A percentile compares a stretch with the other conserved stretches of the same genome.
Evolutionary conservation across 495 filamentous ascomycete species (phyloP).

Genomic region (Aspergillus haitiensis): DNA sequence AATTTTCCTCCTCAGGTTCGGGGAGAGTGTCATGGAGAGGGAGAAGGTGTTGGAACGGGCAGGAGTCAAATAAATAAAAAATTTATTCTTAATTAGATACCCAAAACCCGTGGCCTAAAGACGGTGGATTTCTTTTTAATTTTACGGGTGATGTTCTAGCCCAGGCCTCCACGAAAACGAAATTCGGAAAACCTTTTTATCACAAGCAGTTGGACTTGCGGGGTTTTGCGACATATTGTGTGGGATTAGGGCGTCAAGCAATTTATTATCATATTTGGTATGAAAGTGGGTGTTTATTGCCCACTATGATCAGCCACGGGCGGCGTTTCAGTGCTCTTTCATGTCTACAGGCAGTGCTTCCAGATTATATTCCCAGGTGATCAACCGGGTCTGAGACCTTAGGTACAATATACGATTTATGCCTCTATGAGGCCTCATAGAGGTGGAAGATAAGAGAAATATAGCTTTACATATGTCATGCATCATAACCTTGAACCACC

Average conservation of each 20-base stretch:
- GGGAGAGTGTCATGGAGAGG: conserved; percentile 82
- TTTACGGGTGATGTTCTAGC: neutral
- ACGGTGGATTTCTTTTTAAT: neutral
- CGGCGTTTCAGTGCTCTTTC: too few species aligned
- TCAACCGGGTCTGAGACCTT: neutral
- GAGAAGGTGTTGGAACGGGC: conserved; percentile 67
- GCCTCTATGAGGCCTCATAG: conserved; percentile 13
- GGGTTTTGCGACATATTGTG: neutral
- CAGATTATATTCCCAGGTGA: too few species aligned
- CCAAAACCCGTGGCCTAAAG: neutral
- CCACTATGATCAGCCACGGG: too few species aligned
- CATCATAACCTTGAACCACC: conserved; percentile 16
- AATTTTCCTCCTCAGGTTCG: conserved; percentile 91
- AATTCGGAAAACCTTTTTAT: neutral
- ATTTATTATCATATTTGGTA: too few species aligned
- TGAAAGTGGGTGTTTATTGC: too few species aligned
- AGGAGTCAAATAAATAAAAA: conserved; percentile 43
- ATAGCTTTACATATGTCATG: conserved; percentile 13
- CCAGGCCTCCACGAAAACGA: neutral
- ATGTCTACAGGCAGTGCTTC: too few species aligned
- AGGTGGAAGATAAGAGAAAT: neutral
- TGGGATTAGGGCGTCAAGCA: neutral
- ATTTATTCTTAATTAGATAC: neutral
- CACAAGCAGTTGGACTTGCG: neutral
- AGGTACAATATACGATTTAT: conserved; percentile 8